phyloP scores from a whole-genome alignment of 169 alveolate genomes.

The Plasmodium chabaudi region DNA sequence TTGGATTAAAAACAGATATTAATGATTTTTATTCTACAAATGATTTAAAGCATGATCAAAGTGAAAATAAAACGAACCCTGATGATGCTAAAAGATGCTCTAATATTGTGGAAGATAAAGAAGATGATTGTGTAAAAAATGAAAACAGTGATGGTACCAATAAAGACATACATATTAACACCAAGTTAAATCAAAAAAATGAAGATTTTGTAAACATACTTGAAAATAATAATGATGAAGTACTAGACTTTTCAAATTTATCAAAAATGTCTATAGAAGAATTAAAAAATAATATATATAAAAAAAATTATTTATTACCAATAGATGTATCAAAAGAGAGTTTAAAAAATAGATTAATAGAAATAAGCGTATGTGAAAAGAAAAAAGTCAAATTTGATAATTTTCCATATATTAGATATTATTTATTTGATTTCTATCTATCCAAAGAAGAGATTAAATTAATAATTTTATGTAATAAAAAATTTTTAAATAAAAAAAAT shows the following conservation, averaged over 20 bases:
- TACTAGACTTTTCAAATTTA: constrained; percentile 44
- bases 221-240: constrained; percentile 12
- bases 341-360: constrained; percentile 61
- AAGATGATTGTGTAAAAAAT: background rate
- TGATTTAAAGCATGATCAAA: background rate
- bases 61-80: constrained; percentile 2
- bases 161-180: background rate
- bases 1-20: constrained; percentile 40
- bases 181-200: background rate
- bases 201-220: background rate
- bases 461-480: constrained; percentile 40
- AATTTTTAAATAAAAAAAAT: constrained; percentile 67
- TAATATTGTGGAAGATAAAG: background rate
- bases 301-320: constrained; percentile 58
- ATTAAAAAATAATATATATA: constrained; percentile 64
- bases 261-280: constrained; percentile 45
- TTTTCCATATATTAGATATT: constrained; percentile 63
- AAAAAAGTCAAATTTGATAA: constrained; percentile 54
- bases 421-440: constrained; percentile 49
- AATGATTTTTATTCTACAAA: constrained; percentile 44
- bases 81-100: background rate
- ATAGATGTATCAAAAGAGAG: constrained; percentile 66
- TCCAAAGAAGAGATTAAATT: constrained; percentile 44
- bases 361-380: constrained; percentile 67
- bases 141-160: background rate